Evolutionary conservation across 2,329 filamentous ascomycete species (phyloP).

Genomic region (Fusarium mundagurra): DNA sequence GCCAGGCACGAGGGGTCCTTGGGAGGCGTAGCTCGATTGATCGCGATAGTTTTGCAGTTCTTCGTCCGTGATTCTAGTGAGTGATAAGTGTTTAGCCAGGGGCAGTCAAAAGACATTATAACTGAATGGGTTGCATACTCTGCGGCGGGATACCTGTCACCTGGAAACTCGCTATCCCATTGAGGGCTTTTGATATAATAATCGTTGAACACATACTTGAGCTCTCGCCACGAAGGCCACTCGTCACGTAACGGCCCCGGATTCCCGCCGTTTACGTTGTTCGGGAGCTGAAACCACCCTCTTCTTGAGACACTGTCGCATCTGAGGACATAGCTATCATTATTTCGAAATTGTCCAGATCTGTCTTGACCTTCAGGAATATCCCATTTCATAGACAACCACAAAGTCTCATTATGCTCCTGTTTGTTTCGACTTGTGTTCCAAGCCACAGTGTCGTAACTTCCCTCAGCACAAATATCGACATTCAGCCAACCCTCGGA

Average conservation of each 20-base stretch:
- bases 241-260: not conserved
- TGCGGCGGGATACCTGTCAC: not conserved
- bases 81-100: not conserved
- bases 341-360: not conserved
- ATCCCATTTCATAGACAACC: not conserved
- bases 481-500: not conserved
- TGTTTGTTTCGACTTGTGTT: constrained; percentile 14
- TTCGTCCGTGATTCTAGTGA: not conserved
- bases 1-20: not conserved
- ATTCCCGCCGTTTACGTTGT: not conserved
- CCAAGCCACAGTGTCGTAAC: not conserved
- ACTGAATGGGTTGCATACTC: not conserved
- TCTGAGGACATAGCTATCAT: not conserved
- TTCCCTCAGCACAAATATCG: constrained; percentile 10
- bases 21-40: not conserved
- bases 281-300: constrained; percentile 29
- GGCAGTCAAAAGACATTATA: not conserved
- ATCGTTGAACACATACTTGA: constrained; percentile 1
- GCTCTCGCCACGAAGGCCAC: not conserved
- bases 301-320: constrained; percentile 22
- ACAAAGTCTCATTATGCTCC: constrained; percentile 8
- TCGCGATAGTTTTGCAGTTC: not conserved
- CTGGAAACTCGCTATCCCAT: not conserved
- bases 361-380: not conserved
- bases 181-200: not conserved